Base-by-base conservation (phyloP, 2,329 filamentous ascomycete genomes). In the Colletotrichum karsti region DNA sequence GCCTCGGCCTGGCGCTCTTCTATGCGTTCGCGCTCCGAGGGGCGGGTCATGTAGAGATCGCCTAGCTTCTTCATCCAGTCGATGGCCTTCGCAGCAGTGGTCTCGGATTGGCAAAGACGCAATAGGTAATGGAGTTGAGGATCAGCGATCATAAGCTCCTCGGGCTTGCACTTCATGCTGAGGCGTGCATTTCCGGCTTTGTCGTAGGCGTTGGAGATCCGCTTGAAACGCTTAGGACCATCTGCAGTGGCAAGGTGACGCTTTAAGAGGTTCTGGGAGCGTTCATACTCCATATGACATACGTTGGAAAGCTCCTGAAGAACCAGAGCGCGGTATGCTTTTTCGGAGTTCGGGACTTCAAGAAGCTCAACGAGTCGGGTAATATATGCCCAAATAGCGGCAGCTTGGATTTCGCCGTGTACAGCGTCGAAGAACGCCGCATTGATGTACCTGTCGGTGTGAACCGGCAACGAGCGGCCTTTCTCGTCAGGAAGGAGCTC, bases 221-320 rank as follows among this genome's bases (percentile, higher is more conserved):
- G 77, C 69, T 79, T 81, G 73, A 86, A 86, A 71, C 77, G 80
- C 51, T 81, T 82, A 2, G 51, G 48, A 5, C 80, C 82, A 0
- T 69, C 74, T 0, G 66, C 67, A 0, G 74, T 76, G 41, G 83
- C 77, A 1, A 85, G 71, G 2, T 79, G 72, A 5, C 82, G 82
- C 63, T 79, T 83, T 59, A 86, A 79, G 0, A 76, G 18, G 10
- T 72, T 69, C 44, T 84, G 81, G 0, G 75, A 71, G 2, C 81
- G 79, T 1, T 42, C 55, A 51, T 81, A 86, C 57, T 86, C 83
- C 0, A 83, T 63, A n/a, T 84, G 75, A 33, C 80, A 83, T 4
- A 82, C 64, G 55, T 85, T 85, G 26, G 79, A 76, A 0, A 85
- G 66, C 53, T 87, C 84, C 67, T 86, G 83, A 2, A 84, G 74